Base-by-base conservation (phyloP, 2,329 filamentous ascomycete species). In the Diplodia intermedia region DNA sequence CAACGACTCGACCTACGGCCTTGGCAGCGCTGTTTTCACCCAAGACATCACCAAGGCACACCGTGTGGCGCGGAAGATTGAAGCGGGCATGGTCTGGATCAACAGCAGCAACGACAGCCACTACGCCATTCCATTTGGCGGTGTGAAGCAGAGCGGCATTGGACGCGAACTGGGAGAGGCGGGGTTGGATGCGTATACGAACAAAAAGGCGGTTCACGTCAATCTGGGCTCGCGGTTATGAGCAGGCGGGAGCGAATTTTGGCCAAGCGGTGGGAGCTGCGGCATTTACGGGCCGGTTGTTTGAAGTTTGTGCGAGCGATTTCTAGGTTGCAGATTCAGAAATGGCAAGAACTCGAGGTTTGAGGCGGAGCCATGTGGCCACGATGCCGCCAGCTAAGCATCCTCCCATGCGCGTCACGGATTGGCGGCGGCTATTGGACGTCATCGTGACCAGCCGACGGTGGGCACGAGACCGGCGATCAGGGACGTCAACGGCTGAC, bases 161-260 rank as follows among this genome's bases (percentile, higher is more conserved):
- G 87, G 87, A 26, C 78, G 87, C 62, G 87, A 89, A 77, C 78
- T 88, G 12, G 86, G 86, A 18, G 86, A 88, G 76, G 86, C 86
- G 60, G 86, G 86, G 2, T 76, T 89, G 69, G 86, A 86, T 68
- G 84, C 85, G n/a, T 89, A 89, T 74, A 86, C 85, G 33, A 86
- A 88, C 74, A 80, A 83, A 71, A 89, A 89, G 80, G 78, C 82
- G 26, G 77, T 84, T 60, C 82, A 84, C 72, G 82, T 84, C 67
- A 84, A 84, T 65, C 71, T 84, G 56, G 82, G 82, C 18, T 80
- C 75, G 33, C 79, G 74, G 75, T 70, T 83, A 69, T 83, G 77
- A 71, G 52, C 31, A 33, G 4, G 36, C 20, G n/a, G 7, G 31
- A 38, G 26, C 23, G 54, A 7, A 50, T 33, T 62, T 50, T 50